These are phyloP conservation scores for Lenwebbia sp. DNA, from an alignment of 345 rosid genomes.

Conservation along the genomic window DNA sequence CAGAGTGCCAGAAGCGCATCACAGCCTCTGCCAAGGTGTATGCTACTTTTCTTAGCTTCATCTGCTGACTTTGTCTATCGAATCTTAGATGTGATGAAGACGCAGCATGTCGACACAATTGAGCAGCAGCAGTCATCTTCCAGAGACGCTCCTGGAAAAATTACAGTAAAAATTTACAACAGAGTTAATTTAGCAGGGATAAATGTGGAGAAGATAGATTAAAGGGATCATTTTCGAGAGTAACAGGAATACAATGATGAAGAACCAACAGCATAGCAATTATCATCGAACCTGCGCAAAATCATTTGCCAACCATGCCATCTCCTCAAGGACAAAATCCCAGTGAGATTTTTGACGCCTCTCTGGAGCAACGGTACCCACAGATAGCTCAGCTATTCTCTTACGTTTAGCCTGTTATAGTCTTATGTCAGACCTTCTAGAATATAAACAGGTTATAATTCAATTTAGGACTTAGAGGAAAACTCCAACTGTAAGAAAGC, in stretches of 20 bases:
- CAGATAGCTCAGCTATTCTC: constrained; percentile 83
- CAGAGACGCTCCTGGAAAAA: constrained; percentile 82
- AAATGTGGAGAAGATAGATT: neutral
- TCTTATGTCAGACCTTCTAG: constrained; percentile 9
- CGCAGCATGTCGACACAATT: constrained; percentile 65
- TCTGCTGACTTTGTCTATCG: constrained; percentile 33
- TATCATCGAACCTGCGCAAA: constrained; percentile 71
- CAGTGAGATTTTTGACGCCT: constrained; percentile 58
- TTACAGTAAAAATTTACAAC: neutral
- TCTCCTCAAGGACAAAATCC: constrained; percentile 99
- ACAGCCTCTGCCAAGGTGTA: constrained; percentile 67
- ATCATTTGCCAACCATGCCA: constrained; percentile 99
- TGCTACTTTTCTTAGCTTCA: constrained; percentile 57
- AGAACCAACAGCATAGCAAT: neutral
- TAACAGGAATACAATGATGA: neutral
- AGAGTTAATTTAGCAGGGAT: neutral
- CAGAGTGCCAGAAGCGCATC: constrained; percentile 79
- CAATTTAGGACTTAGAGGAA: neutral
- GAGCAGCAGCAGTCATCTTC: constrained; percentile 97
- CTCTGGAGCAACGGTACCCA: constrained; percentile 35
- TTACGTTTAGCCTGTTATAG: constrained; percentile 69
- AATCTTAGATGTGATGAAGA: constrained; percentile 48
- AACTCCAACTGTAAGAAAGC: neutral
- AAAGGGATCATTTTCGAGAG: neutral
- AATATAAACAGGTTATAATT: neutral